Evolutionary conservation across 1,284 basidiomycete species (phyloP).

Genomic region (Cryptococcus sp.): DNA sequence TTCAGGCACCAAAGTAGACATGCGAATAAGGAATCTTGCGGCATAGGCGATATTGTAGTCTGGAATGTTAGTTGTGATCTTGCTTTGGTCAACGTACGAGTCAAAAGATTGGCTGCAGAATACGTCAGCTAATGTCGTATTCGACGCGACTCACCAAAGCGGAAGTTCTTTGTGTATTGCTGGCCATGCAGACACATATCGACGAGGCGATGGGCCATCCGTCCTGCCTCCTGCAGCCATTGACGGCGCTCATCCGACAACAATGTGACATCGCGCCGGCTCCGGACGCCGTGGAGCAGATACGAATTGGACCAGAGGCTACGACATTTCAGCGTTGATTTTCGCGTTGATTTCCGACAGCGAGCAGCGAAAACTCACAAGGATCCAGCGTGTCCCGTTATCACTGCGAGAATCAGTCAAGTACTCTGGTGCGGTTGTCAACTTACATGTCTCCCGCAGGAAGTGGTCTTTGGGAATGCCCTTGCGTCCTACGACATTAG

Average conservation of each 20-base stretch:
- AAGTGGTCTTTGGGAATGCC: conserved; percentile 23
- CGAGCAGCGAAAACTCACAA: conserved; percentile 19
- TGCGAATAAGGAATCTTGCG: conserved; percentile 43
- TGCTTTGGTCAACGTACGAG: conserved; percentile 17
- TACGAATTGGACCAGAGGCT: conserved; percentile 37
- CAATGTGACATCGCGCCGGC: conserved; percentile 27
- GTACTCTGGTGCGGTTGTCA: not conserved
- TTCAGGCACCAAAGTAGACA: conserved; percentile 42
- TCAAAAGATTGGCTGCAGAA: conserved; percentile 33
- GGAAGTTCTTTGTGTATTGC: conserved; percentile 35
- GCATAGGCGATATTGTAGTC: conserved; percentile 44
- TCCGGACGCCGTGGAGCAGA: conserved; percentile 35
- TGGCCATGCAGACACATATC: conserved; percentile 29
- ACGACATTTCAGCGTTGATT: not conserved
- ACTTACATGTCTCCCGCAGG: conserved; percentile 32
- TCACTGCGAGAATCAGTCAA: conserved; percentile 12
- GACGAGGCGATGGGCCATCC: conserved; percentile 31
- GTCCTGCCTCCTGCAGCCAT: conserved; percentile 30
- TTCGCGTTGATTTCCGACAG: too few relatives aligned
- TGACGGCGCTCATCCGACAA: conserved; percentile 26
- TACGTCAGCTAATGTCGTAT: conserved; percentile 2
- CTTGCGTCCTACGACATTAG: conserved; percentile 9
- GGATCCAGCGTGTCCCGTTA: conserved; percentile 19
- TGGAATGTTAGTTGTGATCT: conserved; percentile 1
- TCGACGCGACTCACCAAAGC: conserved; percentile 22